These are phyloP conservation scores for Epithemia pelagica DNA, from an alignment of 108 stramenopile genomes.

Conservation along the genomic window DNA sequence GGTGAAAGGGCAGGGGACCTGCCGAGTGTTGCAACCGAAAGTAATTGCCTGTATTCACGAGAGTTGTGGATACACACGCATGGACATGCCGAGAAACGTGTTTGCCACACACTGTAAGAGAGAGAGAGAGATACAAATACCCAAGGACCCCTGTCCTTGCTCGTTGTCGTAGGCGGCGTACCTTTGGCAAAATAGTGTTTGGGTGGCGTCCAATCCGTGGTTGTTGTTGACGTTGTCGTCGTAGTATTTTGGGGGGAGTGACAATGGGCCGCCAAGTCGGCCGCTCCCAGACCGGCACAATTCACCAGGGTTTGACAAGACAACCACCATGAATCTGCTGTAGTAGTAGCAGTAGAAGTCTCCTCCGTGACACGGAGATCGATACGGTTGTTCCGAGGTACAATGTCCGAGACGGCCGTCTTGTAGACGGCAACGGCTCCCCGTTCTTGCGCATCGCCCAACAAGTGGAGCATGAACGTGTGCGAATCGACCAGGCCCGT, in stretches of 20 bases:
- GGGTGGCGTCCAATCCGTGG: constrained; percentile 34
- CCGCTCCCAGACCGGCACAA: constrained; percentile 58
- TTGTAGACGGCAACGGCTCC: constrained; percentile 52
- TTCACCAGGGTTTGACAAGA: constrained; percentile 57
- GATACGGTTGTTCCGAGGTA: too few relatives aligned
- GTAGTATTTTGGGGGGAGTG: too few relatives aligned
- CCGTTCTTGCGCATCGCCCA: constrained; percentile 65
- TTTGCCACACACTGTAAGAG: not conserved
- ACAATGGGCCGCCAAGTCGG: constrained; percentile 38
- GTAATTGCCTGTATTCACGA: constrained; percentile 77
- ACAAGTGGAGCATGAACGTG: constrained; percentile 47
- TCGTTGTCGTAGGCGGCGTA: too few relatives aligned
- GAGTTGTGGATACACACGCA: too few relatives aligned
- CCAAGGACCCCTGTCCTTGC: too few relatives aligned
- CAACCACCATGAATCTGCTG: constrained; percentile 47
- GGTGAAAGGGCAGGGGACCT: constrained; percentile 55
- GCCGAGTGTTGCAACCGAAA: constrained; percentile 60
- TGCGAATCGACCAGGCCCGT: constrained; percentile 81
- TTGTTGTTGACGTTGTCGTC: too few relatives aligned
- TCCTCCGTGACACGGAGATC: not conserved
- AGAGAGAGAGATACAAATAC: not conserved
- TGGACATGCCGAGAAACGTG: constrained; percentile 30
- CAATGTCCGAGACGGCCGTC: too few relatives aligned
- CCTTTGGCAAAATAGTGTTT: constrained; percentile 56
- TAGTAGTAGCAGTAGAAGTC: too few relatives aligned